A percentile compares a stretch with the other conserved stretches of the same genome.
Evolutionary conservation across 2,329 filamentous ascomycete species (phyloP).

Genomic region (Sclerotinia trifoliorum): DNA sequence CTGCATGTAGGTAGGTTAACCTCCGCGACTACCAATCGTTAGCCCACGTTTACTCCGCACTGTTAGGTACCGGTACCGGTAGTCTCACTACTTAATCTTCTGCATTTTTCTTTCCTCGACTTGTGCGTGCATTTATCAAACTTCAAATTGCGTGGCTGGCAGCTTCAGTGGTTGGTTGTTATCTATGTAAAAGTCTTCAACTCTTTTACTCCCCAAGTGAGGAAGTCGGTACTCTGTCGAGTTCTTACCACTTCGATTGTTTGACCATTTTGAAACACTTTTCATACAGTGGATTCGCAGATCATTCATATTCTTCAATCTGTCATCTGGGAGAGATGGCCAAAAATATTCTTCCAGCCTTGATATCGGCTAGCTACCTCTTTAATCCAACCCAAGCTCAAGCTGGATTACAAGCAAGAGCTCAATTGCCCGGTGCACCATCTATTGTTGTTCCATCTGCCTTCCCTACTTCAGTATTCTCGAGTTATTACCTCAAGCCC

Average conservation of each 20-base stretch:
- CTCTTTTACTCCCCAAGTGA: not conserved
- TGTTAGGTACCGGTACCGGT: constrained; percentile 1
- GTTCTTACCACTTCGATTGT: not conserved
- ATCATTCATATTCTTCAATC: not conserved
- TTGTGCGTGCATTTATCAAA: not conserved
- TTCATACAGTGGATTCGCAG: not conserved
- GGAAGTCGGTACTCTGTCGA: not conserved
- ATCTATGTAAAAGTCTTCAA: not conserved
- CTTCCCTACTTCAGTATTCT: constrained; percentile 52
- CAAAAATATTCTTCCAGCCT: not conserved
- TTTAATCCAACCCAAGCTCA: not conserved
- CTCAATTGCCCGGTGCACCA: constrained; percentile 39
- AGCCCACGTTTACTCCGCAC: not conserved
- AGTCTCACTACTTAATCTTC: not conserved
- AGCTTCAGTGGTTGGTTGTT: not conserved
- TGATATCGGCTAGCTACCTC: not conserved
- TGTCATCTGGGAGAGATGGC: constrained; percentile 1
- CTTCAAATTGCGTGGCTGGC: not conserved
- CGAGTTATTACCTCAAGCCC: constrained; percentile 49
- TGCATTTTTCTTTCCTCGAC: not conserved
- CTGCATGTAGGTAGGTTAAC: not conserved
- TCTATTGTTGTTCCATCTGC: constrained; percentile 46
- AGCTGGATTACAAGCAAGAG: not conserved
- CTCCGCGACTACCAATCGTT: constrained; percentile 5
- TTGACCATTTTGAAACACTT: not conserved